phyloP scores from a whole-genome alignment of 495 filamentous ascomycete species.

The Xylaria bambusicola region DNA sequence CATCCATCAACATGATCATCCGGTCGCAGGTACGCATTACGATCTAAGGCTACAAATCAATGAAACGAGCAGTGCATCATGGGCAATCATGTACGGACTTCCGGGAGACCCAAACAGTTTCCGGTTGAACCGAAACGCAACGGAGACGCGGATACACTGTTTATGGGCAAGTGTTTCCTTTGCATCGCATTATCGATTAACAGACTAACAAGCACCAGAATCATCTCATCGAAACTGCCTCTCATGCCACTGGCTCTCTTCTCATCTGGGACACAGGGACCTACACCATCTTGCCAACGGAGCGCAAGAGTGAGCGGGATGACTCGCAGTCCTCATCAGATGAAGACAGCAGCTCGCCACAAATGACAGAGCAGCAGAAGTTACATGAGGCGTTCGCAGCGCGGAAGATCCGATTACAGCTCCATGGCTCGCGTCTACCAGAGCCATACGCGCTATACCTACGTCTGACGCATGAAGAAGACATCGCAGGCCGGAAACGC shows the following conservation, averaged over 20 bases:
- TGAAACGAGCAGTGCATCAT: conserved; percentile 61
- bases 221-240: conserved; percentile 67
- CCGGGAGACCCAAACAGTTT: conserved; percentile 64
- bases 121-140: conserved; percentile 61
- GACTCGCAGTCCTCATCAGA: conserved; percentile 45
- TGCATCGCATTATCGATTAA: not conserved
- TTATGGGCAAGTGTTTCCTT: conserved; percentile 55
- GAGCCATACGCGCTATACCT: conserved; percentile 58
- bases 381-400: conserved; percentile 57
- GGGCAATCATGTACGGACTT: conserved; percentile 67
- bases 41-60: conserved; percentile 70
- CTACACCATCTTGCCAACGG: conserved; percentile 54
- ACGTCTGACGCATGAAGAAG: conserved; percentile 54
- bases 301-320: conserved; percentile 14
- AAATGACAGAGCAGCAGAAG: conserved; percentile 52
- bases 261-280: conserved; percentile 74
- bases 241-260: conserved; percentile 58
- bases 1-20: conserved; percentile 71
- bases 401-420: conserved; percentile 62
- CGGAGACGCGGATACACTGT: conserved; percentile 67
- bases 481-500: conserved; percentile 38
- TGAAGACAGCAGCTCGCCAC: conserved; percentile 39
- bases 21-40: conserved; percentile 63
- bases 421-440: conserved; percentile 62
- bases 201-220: conserved; percentile 47